Evolutionary conservation across 345 rosid species (phyloP), one percentile per base, ranked within the genome.

Genomic region (Sonneratia caseolaris): DNA sequence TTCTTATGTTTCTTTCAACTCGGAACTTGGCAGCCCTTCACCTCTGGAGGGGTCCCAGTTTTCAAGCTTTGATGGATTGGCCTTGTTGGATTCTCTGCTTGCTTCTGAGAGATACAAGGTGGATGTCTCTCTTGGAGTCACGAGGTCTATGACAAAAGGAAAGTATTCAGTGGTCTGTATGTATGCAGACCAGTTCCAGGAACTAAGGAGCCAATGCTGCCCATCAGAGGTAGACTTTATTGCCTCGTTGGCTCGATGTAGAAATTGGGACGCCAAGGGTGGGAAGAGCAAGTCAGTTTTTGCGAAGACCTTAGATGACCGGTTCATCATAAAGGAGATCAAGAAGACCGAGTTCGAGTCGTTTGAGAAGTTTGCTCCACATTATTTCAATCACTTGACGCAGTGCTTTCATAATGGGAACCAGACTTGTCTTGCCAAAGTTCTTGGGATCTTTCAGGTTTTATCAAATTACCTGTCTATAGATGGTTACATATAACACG

Each of bases 371-470:
- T 89, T 92, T 87, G 98, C 94, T 51, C 82, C 85, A 0, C 82
- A 86, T 45, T 95, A 92, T 77, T 86, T 95, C 81, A 87, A 92
- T 83, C 78, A 95, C 90, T 86, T 92, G 94, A 84, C 72, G 27
- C 81, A 86, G 68, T 90, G 96, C 4, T 90, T 80, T 79, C 87
- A 86, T 68, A 75, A 72, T 49, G 91, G 96, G 74, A 90, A 88
- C 81, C 98, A 90, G 81, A 90, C 99, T 59, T 95, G 97, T 73
- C 97, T 95, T 48, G 96, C 99, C 35, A 95, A 95, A 86, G 89
- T 95, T 79, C 85, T 95, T 49, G 99, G 99, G 62, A 92, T 95
- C 74, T 84, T 89, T 86, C 98, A 95, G 98, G 99, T 92, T 64
- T 59, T 82, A 12, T 32, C 3, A 12, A 42, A 24, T 45, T 32